phyloP scores from a whole-genome alignment of 805 yeast genomes.

The Teunomyces tritomae region DNA sequence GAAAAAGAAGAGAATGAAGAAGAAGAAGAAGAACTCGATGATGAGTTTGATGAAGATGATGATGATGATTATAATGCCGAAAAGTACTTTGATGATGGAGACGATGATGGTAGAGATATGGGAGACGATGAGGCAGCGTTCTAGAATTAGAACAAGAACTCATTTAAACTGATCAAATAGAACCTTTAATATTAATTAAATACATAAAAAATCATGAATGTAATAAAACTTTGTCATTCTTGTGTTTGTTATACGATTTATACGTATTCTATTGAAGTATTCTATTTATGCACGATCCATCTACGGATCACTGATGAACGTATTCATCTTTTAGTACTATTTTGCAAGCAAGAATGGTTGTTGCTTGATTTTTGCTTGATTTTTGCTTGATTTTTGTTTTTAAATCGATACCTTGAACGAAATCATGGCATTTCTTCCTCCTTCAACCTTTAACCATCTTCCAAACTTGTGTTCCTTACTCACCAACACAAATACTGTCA shows the following conservation, averaged over 20 bases:
- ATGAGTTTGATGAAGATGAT: conserved; percentile 69
- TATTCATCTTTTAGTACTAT: too few relatives aligned
- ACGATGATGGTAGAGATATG: conserved; percentile 58
- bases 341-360: too few relatives aligned
- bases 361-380: neutral
- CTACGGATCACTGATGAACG: too few relatives aligned
- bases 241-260: too few relatives aligned
- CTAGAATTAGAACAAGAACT: conserved; percentile 20
- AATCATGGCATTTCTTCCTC: conserved; percentile 68
- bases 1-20: conserved; percentile 43
- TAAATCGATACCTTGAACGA: conserved; percentile 5
- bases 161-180: too few relatives aligned
- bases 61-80: conserved; percentile 82
- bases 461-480: conserved; percentile 88
- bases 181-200: too few relatives aligned
- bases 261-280: too few relatives aligned
- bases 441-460: conserved; percentile 71
- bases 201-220: too few relatives aligned
- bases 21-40: conserved; percentile 58
- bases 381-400: neutral
- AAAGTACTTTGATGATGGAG: conserved; percentile 72
- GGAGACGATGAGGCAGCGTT: conserved; percentile 73
- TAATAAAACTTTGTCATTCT: too few relatives aligned
- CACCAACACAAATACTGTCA: conserved; percentile 56
- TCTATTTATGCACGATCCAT: too few relatives aligned